Evolutionary conservation across 192 early-diverging fungal species (phyloP).

Genomic region (Helicostylum pulchrum): DNA sequence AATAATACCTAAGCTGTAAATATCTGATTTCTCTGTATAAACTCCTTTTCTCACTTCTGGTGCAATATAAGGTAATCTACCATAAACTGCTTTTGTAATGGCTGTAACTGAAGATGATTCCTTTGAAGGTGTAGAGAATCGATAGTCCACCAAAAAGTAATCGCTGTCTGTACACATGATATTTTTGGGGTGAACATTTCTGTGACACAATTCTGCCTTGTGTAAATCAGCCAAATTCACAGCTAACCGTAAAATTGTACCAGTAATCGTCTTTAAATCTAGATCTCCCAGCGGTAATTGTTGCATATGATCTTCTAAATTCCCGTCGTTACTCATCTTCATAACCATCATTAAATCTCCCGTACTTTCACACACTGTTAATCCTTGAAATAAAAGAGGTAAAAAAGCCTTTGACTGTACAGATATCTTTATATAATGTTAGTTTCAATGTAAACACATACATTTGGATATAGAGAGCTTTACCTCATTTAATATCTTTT

Average conservation of each 20-base stretch:
- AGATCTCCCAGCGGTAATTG: slow-evolving; percentile 28
- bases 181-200: slow-evolving; percentile 34
- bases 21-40: slow-evolving; percentile 48
- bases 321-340: slow-evolving; percentile 34
- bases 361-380: slow-evolving; percentile 35
- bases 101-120: slow-evolving; percentile 32
- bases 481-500: slow-evolving; percentile 38
- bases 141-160: slow-evolving; percentile 38
- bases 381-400: slow-evolving; percentile 31
- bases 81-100: slow-evolving; percentile 47
- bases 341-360: slow-evolving; percentile 41
- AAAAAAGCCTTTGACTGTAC: slow-evolving; percentile 33
- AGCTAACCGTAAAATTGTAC: slow-evolving; percentile 30
- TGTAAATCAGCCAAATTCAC: slow-evolving; percentile 30
- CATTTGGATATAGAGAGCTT: no score
- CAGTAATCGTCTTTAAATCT: slow-evolving; percentile 35
- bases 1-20: slow-evolving; percentile 54
- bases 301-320: slow-evolving; percentile 36
- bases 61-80: slow-evolving; percentile 51
- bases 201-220: slow-evolving; percentile 24
- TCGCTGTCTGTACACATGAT: slow-evolving; percentile 34
- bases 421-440: slow-evolving; percentile 25
- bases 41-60: slow-evolving; percentile 50
- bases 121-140: slow-evolving; percentile 28
- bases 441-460: no score